Percentiles rank a stretch among this genome's conserved stretches.
Conservation (phyloP, 345 rosid species). For the Populus pruinosa region DNA sequence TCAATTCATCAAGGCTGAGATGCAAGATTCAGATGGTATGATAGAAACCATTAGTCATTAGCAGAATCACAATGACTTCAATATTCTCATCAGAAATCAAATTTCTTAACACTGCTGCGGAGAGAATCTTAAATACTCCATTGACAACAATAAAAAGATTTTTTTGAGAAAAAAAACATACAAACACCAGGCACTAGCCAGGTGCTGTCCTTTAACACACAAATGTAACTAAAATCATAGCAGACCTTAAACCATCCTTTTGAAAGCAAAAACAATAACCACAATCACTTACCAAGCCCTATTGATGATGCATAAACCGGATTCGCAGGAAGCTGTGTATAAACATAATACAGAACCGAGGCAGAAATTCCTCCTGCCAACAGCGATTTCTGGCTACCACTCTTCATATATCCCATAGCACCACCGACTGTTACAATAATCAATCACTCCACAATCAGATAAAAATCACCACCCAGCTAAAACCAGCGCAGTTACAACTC, state of each 20-base stretch:
- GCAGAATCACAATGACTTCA: too few relatives aligned
- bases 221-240: background rate
- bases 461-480: background rate
- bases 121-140: too few relatives aligned
- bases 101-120: too few relatives aligned
- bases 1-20: background rate
- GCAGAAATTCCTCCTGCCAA: slow-evolving; percentile 79
- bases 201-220: too few relatives aligned
- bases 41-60: too few relatives aligned
- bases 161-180: too few relatives aligned
- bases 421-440: slow-evolving; percentile 62
- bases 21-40: too few relatives aligned
- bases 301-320: slow-evolving; percentile 73
- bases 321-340: slow-evolving; percentile 62
- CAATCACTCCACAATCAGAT: background rate
- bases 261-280: background rate
- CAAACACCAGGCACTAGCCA: too few relatives aligned
- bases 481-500: too few relatives aligned
- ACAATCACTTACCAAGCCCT: slow-evolving; percentile 65
- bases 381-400: slow-evolving; percentile 84
- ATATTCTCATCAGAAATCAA: too few relatives aligned
- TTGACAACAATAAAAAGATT: too few relatives aligned
- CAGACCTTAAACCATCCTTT: background rate
- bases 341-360: slow-evolving; percentile 58
- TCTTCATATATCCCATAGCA: slow-evolving; percentile 72